These are phyloP conservation scores for Ophiognomonia clavigignenti-juglandacearum DNA, from an alignment of 2,329 filamentous ascomycete species.

Conservation along the genomic window DNA sequence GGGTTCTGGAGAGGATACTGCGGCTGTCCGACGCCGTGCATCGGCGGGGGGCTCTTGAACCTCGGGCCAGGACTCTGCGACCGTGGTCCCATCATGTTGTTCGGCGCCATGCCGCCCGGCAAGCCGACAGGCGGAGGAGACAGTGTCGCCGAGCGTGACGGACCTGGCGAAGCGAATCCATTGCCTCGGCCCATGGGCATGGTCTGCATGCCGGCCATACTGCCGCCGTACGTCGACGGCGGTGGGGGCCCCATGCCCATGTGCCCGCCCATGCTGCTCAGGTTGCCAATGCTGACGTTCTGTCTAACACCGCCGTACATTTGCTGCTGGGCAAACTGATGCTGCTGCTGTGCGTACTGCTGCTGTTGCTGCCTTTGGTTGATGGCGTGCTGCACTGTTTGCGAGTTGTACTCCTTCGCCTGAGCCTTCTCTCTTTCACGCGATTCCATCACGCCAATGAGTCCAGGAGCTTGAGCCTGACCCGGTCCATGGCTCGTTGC, in stretches of 20 bases:
- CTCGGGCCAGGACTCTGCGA: slow-evolving; percentile 14
- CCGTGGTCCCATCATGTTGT: slow-evolving; percentile 7
- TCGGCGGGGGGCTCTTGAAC: slow-evolving; percentile 15
- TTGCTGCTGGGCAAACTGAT: slow-evolving; percentile 25
- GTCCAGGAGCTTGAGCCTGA: slow-evolving; percentile 49
- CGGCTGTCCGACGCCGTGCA: slow-evolving; percentile 11
- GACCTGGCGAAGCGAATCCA: slow-evolving; percentile 1
- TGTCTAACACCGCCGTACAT: slow-evolving; percentile 24
- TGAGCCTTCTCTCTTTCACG: slow-evolving; percentile 74
- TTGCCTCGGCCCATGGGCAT: slow-evolving; percentile 20
- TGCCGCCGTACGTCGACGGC: slow-evolving; percentile 23
- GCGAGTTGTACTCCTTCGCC: slow-evolving; percentile 64
- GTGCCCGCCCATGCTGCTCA: slow-evolving; percentile 22
- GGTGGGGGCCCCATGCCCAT: slow-evolving; percentile 21
- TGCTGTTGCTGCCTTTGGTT: slow-evolving; percentile 52
- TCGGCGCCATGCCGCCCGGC: slow-evolving; percentile 6
- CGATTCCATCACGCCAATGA: slow-evolving; percentile 75
- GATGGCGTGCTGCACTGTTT: slow-evolving; percentile 70
- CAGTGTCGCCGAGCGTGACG: slow-evolving; percentile 12
- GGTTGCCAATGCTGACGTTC: slow-evolving; percentile 27
- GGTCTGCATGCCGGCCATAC: slow-evolving; percentile 16
- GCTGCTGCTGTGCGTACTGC: slow-evolving; percentile 17
- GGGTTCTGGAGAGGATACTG: slow-evolving; percentile 5
- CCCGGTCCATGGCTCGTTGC: slow-evolving; percentile 43
- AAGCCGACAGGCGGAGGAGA: slow-evolving; percentile 14